Percentiles rank a stretch among this genome's conserved stretches.
These are phyloP conservation scores for Botryotinia convoluta DNA, from an alignment of 2,329 filamentous ascomycete genomes.

Conservation along the genomic window DNA sequence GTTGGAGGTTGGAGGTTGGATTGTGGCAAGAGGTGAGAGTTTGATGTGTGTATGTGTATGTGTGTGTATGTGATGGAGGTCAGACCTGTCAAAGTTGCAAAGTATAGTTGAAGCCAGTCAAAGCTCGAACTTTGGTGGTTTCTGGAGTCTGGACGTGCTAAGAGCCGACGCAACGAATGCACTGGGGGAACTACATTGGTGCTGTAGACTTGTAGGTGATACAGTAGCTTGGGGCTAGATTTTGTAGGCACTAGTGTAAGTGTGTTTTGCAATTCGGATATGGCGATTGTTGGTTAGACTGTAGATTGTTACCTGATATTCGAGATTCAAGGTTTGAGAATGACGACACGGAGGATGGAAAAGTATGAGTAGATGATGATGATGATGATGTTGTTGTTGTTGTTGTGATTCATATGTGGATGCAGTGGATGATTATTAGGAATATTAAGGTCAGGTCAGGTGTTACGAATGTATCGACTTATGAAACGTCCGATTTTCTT, in stretches of 20 bases:
- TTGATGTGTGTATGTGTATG: background rate
- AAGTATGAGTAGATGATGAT: background rate
- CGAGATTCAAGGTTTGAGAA: background rate
- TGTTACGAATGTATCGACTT: background rate
- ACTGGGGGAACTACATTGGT: background rate
- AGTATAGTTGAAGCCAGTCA: background rate
- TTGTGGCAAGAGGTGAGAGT: background rate
- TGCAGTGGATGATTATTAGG: background rate
- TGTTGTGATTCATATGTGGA: background rate
- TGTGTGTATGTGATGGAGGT: background rate
- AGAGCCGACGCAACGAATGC: background rate
- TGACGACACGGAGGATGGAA: background rate
- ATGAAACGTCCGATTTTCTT: background rate
- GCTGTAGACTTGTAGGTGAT: background rate
- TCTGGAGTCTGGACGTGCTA: background rate
- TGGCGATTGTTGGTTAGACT: background rate
- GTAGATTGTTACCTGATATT: background rate
- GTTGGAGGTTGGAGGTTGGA: background rate
- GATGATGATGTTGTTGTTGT: background rate
- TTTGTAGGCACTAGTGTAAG: background rate
- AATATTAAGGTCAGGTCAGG: background rate
- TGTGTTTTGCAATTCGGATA: background rate
- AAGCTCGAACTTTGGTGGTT: background rate
- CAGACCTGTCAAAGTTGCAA: slow-evolving; percentile 8
- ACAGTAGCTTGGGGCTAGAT: background rate